Conservation (phyloP, 2,329 filamentous ascomycete species). For the Trichophyton verrucosum region DNA sequence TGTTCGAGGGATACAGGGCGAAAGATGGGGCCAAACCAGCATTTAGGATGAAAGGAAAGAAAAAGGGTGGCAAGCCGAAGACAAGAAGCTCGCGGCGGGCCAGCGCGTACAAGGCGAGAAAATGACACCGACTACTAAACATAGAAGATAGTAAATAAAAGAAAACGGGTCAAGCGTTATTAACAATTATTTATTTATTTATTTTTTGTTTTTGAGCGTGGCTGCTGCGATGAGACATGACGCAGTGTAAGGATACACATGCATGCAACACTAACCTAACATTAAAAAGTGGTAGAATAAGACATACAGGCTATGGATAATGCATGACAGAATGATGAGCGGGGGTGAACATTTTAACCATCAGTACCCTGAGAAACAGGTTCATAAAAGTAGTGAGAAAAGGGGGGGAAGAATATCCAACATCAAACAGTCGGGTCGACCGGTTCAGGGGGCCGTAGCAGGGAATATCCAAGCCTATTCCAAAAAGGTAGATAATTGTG, state of each 20-base stretch:
- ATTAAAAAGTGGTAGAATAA: not conserved
- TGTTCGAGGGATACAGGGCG: constrained; percentile 37
- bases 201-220: not conserved
- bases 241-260: not conserved
- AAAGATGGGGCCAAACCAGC: constrained; percentile 20
- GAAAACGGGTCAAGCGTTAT: not conserved
- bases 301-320: not conserved
- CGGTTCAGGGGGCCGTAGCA: not conserved
- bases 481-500: not conserved
- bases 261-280: not conserved
- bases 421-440: not conserved
- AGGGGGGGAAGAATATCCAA: not conserved
- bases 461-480: not conserved
- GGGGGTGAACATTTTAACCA: not conserved
- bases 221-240: not conserved
- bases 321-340: not conserved
- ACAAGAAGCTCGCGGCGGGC: constrained; percentile 32
- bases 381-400: not conserved
- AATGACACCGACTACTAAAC: constrained; percentile 6
- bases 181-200: no score
- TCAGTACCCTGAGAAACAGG: not conserved
- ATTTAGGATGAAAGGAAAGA: constrained; percentile 27
- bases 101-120: constrained; percentile 31
- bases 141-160: not conserved
- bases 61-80: constrained; percentile 27